These are phyloP conservation scores for Termitomyces sp. DNA, from an alignment of 768 basidiomycete genomes.

Conservation along the genomic window DNA sequence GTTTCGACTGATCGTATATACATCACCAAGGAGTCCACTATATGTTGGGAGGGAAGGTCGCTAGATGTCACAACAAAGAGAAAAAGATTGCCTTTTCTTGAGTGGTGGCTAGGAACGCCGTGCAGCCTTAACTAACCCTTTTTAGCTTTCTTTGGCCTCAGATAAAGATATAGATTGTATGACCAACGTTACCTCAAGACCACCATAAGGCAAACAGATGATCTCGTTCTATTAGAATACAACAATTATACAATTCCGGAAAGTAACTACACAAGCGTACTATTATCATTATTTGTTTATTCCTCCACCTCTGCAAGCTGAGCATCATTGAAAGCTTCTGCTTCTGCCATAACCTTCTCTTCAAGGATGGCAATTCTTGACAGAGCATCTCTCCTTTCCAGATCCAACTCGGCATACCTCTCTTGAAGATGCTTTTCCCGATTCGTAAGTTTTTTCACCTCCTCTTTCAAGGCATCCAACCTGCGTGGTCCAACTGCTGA, in stretches of 20 bases:
- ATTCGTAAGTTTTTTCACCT: conserved; percentile 75
- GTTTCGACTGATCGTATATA: conserved; percentile 8
- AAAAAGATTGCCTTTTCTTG: not conserved
- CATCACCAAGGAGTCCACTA: conserved; percentile 9
- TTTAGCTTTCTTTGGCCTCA: conserved; percentile 8
- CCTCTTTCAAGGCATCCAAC: conserved; percentile 74
- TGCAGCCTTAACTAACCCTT: not conserved
- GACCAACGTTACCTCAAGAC: conserved; percentile 2
- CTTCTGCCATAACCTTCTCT: conserved; percentile 82
- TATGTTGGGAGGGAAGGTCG: not conserved
- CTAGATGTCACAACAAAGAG: not conserved
- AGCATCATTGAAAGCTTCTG: conserved; percentile 76
- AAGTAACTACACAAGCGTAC: conserved; percentile 13
- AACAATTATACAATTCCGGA: conserved; percentile 11
- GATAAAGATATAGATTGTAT: conserved; percentile 5
- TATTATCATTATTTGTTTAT: conserved; percentile 15
- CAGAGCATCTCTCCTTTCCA: conserved; percentile 58
- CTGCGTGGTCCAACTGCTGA: conserved; percentile 70
- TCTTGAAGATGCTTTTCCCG: conserved; percentile 77
- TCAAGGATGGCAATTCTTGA: conserved; percentile 61
- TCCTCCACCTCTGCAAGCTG: conserved; percentile 62
- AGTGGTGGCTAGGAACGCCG: conserved; percentile 3
- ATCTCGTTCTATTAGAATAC: conserved; percentile 2
- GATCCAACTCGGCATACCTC: conserved; percentile 77
- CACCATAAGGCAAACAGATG: conserved; percentile 1